Base-by-base conservation (phyloP, 352 stramenopile species). In the Pythium aquatile region DNA sequence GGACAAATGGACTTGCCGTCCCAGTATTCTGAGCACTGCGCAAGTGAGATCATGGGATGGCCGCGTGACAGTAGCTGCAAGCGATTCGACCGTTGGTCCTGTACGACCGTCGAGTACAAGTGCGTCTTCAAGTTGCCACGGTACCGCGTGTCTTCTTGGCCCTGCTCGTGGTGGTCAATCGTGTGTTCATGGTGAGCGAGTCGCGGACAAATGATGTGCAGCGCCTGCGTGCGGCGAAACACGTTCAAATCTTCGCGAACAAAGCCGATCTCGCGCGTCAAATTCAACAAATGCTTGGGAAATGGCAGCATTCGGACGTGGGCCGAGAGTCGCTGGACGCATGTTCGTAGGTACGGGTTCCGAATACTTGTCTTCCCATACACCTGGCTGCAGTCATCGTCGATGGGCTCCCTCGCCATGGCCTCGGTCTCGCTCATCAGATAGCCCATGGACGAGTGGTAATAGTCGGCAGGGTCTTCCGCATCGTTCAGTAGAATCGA, bases 1-100 rank as follows among this genome's bases (percentile, higher is more conserved):
- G 87, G 87, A 44, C 87, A 96, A 40, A 96, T 96, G 1, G 83
- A 93, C 51, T 94, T 93, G 30, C 87, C 87, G 58, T 96, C 87
- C 87, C 87, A 96, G 62, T 92, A 94, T 59, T 96, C 87, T 52
- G 72, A 90, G 63, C 85, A 94, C 40, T 93, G 85, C 6, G 83
- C 74, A 9, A 94, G 61, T 9, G 85, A 76, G 8, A 94, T 74
- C 5, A 81, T 88, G 17, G 85, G 85, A 26, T 96, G 87, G 13
- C 87, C 87, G 26, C 85, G 80, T 2, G 83, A 90, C 9, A 96
- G 69, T 24, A 96, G 58, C 59, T 96, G 87, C 24, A 93, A 80
- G 3, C 83, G 81, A 56, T 91, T 75, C n/a, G 79, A 89, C 9
- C 85, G 80, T 56, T 91, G 88, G 48, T 96, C 87, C 13, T 88